Base-by-base conservation (phyloP, 306 rosid species). In the Abrus pulchellus region DNA sequence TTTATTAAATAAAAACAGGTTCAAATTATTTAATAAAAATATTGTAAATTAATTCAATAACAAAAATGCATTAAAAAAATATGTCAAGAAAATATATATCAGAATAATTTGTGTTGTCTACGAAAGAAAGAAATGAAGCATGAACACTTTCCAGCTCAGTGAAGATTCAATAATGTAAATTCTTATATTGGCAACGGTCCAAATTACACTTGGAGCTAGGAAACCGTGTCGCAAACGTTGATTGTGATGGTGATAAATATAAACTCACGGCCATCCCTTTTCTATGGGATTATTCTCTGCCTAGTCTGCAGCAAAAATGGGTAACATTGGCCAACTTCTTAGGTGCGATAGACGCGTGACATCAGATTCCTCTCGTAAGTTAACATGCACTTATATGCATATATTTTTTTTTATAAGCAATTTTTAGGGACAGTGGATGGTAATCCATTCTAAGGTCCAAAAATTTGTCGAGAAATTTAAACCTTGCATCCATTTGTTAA, bases 241-340 rank as follows among this genome's bases (percentile, higher is more conserved):
- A 20, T 20, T 20, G 20, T 20, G 20, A 20, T 20, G 20, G 20
- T 20, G 20, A 20, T 20, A 20, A 20, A 73, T 3, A 44, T 47
- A 6, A 55, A 68, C 5, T 10, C 60, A 14, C 4, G 52, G 1
- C 32, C 3, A 36, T 36, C 40, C 48, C 57, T 67, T 68, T 68
- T 44, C 57, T 41, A 52, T n/a, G 76, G 57, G 69, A 30, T 78
- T 68, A 30, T 78, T 68, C 38, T 56, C 30, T 43, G 10, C 9
- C 43, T 56, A 32, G 50, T 7, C 8, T 67, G 68, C 76, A 56
- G 48, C 70, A 78, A 68, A 78, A 68, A 68, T 78, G 68, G 30
- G 82, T n/a, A 29, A 55, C 75, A 54, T 1, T 59, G 14, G 59
- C 56, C 76, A 56, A 56, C 55, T 78, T 56, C 61, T 29, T 10